These are phyloP conservation scores for Durio zibethinus DNA, from an alignment of 345 rosid species.

Conservation along the genomic window DNA sequence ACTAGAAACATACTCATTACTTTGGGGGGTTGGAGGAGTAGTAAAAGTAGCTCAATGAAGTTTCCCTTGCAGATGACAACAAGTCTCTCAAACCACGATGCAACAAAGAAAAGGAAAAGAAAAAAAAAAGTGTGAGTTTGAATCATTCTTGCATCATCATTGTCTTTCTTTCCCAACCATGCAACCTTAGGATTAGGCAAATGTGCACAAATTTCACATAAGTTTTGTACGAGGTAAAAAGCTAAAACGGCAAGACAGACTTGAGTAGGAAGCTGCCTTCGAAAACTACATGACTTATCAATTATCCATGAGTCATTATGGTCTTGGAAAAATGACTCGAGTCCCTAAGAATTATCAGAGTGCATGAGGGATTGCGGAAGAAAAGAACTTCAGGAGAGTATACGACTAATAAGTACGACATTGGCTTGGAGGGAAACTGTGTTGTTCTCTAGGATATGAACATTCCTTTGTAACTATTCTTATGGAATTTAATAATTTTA, in stretches of 20 bases:
- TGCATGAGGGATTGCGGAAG: too few relatives aligned
- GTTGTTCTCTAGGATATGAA: background rate
- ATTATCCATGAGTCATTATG: background rate
- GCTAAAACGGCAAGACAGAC: too few relatives aligned
- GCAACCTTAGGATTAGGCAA: background rate
- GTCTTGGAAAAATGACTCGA: background rate
- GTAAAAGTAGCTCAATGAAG: conserved; percentile 9
- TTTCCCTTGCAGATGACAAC: conserved; percentile 3
- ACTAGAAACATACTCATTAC: background rate
- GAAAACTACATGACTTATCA: background rate
- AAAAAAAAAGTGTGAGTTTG: background rate
- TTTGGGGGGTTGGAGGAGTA: background rate
- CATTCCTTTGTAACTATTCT: background rate
- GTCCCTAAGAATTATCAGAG: background rate
- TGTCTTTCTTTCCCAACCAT: background rate
- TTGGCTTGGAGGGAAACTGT: background rate
- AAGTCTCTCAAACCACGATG: background rate
- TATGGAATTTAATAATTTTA: too few relatives aligned
- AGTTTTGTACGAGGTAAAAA: too few relatives aligned
- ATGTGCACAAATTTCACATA: too few relatives aligned
- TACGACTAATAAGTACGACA: background rate
- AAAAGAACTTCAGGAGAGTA: background rate
- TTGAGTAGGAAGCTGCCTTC: background rate
- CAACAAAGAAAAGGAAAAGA: background rate
- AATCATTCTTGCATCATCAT: background rate